Conservation (phyloP, 805 yeast species). For the Aciculoconidium aculeatum region DNA sequence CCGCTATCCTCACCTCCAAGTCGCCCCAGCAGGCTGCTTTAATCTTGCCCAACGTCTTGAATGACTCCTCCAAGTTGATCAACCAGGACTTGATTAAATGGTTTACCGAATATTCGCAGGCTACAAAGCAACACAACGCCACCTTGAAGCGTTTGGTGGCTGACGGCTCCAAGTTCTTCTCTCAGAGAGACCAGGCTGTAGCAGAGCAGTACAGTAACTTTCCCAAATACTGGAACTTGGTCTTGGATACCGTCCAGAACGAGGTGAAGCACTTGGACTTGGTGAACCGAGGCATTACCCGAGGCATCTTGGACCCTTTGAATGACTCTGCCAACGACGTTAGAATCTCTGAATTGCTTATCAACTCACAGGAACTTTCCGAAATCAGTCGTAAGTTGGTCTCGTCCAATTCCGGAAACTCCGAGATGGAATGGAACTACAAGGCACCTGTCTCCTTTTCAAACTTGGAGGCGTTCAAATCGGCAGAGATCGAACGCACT, state of each 20-base stretch:
- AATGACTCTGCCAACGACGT: slow-evolving; percentile 47
- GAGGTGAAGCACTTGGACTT: slow-evolving; percentile 44
- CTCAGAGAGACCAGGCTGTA: too few relatives aligned
- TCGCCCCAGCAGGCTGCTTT: slow-evolving; percentile 37
- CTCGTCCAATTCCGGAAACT: slow-evolving; percentile 14
- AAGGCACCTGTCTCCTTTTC: slow-evolving; percentile 75
- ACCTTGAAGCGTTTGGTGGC: slow-evolving; percentile 16
- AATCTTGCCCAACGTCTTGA: slow-evolving; percentile 31
- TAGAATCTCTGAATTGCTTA: slow-evolving; percentile 50
- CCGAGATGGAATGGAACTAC: slow-evolving; percentile 63
- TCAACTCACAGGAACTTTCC: slow-evolving; percentile 39
- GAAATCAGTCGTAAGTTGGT: slow-evolving; percentile 27
- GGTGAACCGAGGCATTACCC: slow-evolving; percentile 40
- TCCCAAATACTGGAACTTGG: slow-evolving; percentile 40
- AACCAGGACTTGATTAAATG: slow-evolving; percentile 27
- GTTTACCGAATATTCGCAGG: slow-evolving; percentile 23
- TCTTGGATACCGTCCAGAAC: slow-evolving; percentile 46
- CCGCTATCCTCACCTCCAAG: slow-evolving; percentile 37
- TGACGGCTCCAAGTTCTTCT: slow-evolving; percentile 17
- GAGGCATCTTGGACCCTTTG: slow-evolving; percentile 52
- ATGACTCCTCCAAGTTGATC: slow-evolving; percentile 22
- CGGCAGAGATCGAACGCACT: slow-evolving; percentile 46
- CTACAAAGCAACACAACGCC: slow-evolving; percentile 13
- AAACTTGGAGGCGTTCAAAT: slow-evolving; percentile 69
- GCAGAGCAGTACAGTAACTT: slow-evolving; percentile 28